A percentile compares a stretch with the other conserved stretches of the same genome.
Evolutionary conservation across 140 eudicot species (phyloP).

Genomic region (Senecio squalidus): DNA sequence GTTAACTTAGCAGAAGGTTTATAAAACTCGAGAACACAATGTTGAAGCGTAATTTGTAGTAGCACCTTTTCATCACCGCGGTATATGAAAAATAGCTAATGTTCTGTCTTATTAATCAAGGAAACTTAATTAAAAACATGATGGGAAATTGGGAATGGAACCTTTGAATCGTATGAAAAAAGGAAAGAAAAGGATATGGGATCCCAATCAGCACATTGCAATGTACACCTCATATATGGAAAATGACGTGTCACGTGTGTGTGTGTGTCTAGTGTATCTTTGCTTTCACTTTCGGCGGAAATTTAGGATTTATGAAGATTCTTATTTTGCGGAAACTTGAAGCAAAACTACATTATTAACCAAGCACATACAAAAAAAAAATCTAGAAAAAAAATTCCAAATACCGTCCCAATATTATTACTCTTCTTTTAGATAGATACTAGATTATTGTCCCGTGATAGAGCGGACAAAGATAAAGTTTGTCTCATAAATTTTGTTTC

Average conservation of each 20-base stretch:
- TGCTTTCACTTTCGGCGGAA: conserved; percentile 31
- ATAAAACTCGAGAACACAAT: too few species aligned
- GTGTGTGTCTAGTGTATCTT: conserved; percentile 8
- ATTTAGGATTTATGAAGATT: not conserved
- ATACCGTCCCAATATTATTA: too few species aligned
- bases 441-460: too few species aligned
- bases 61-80: too few species aligned
- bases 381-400: not conserved
- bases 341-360: conserved; percentile 14
- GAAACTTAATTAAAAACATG: not conserved
- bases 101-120: not conserved
- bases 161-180: conserved; percentile 4
- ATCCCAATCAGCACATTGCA: conserved; percentile 14
- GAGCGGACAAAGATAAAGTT: too few species aligned
- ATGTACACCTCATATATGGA: conserved; percentile 12
- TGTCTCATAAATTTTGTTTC: too few species aligned
- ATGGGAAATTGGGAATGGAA: conserved; percentile 1
- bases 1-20: too few species aligned
- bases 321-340: conserved; percentile 15
- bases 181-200: conserved; percentile 3
- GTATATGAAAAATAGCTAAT: too few species aligned
- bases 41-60: too few species aligned
- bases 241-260: conserved; percentile 22
- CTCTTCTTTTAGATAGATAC: too few species aligned
- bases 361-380: not conserved